Evolutionary conservation across 1,139 yeast species (phyloP), one percentile per base, ranked within the genome.

Genomic region (Pichia sp.): DNA sequence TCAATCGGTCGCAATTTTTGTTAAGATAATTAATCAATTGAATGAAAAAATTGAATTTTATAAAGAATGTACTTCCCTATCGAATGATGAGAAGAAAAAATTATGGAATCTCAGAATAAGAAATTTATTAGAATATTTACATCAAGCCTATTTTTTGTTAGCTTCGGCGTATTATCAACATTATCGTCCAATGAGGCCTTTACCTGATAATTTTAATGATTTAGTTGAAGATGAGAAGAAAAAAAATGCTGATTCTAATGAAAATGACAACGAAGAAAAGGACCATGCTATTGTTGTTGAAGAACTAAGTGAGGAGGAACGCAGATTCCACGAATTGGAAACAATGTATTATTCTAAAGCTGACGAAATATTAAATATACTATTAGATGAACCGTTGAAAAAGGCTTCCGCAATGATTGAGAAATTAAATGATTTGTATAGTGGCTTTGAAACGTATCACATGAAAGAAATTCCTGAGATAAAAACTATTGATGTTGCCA

Each of bases 151-250:
- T 57, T 90, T 89, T 59, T 76, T 87, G 52, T 68, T 85, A 35
- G 98, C 89, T 0, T 83, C 96, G 0, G 82, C 89, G 0, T 80
- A 85, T 60, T 90, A 77, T 55, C 89, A 84, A 56, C 62, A 71
- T 35, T 71, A 78, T 52, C 72, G 75, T 51, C 68, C 67, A 12
- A 76, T 71, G 59, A 69, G 68, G 41, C 57, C 59, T 6, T 41
- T 51, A 26, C 59, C 61, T 2, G 59, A 54, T 25, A 46, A 41
- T 7, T 59, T 59, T 39, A 61, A 55, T 12, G 58, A 49, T 8
- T 52, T 56, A 22, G 41, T 43, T n/a, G n/a, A n/a, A 23, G 40
- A 50, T 6, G 10, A 10, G 7, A 28, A 16, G 12, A 23, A 9
- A 6, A 8, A 32, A 54, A 51, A 33, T 12, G 29, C 52, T 51